phyloP scores from a whole-genome alignment of 768 basidiomycete species.

The Mrakia blollopis region DNA sequence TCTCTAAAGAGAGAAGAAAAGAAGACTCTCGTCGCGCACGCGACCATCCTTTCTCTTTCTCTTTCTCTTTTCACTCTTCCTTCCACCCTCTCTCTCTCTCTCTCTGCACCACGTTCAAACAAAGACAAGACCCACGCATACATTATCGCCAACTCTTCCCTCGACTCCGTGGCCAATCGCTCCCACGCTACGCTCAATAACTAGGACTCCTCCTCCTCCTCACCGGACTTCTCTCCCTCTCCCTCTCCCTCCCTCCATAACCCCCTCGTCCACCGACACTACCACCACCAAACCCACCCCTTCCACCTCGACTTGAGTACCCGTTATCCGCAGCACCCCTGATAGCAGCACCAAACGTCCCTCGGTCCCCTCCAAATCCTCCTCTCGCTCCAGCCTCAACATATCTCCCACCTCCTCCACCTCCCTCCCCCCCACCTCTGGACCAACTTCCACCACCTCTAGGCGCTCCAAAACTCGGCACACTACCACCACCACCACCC shows the following conservation, averaged over 20 bases:
- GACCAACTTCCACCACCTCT: background rate
- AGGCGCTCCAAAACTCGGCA: background rate
- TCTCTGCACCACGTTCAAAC: background rate
- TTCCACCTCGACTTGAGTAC: background rate
- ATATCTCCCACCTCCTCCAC: background rate
- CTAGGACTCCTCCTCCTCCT: slow-evolving; percentile 15
- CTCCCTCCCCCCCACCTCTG: background rate
- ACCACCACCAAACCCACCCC: background rate
- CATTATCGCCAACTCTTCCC: background rate
- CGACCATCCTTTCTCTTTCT: background rate
- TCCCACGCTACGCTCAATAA: background rate
- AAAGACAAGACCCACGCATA: too few species aligned
- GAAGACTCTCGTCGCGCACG: background rate
- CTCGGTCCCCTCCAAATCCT: background rate
- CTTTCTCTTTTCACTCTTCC: background rate
- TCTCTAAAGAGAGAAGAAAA: background rate
- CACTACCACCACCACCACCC: too few species aligned
- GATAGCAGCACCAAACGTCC: background rate
- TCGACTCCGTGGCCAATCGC: background rate
- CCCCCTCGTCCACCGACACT: background rate
- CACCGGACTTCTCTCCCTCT: background rate
- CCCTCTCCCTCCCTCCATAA: background rate
- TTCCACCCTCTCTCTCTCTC: background rate
- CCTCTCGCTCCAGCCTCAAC: background rate
- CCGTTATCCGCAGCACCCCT: background rate